Conservation (phyloP, 1,284 basidiomycete genomes). For the Cerioporus squamosus region DNA sequence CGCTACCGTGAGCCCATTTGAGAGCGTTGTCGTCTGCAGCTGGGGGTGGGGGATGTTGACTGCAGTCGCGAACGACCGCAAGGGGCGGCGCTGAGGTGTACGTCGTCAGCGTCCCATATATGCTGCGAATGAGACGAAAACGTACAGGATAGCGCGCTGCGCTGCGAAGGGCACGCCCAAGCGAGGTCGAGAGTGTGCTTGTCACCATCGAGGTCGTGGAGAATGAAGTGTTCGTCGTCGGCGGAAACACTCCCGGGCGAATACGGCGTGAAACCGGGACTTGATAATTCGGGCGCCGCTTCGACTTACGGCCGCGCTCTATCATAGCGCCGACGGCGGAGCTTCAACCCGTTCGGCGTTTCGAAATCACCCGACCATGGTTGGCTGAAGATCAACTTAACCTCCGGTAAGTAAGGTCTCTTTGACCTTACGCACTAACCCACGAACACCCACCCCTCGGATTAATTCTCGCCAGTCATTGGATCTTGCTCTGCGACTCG, state of each 20-base stretch:
- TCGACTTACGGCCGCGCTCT: not conserved
- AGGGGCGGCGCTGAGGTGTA: constrained; percentile 36
- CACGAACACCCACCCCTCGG: too few species aligned
- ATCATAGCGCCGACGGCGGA: not conserved
- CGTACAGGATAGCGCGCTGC: constrained; percentile 61
- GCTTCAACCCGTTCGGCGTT: not conserved
- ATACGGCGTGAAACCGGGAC: constrained; percentile 23
- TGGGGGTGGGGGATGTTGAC: constrained; percentile 71
- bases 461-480: too few species aligned
- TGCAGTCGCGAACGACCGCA: constrained; percentile 72
- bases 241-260: constrained; percentile 29
- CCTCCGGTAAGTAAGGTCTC: too few species aligned
- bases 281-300: not conserved
- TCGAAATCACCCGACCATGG: constrained; percentile 22
- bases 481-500: too few species aligned
- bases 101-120: constrained; percentile 7
- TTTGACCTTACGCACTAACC: too few species aligned
- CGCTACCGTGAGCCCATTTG: constrained; percentile 92
- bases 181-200: constrained; percentile 60
- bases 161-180: constrained; percentile 64
- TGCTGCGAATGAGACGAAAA: not conserved
- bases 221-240: constrained; percentile 32
- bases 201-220: constrained; percentile 60
- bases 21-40: constrained; percentile 87
- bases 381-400: constrained; percentile 5